A percentile compares a stretch with the other conserved stretches of the same genome.
These are phyloP conservation scores for Linderina pennispora DNA, from an alignment of 192 early-diverging fungal genomes.

Conservation along the genomic window DNA sequence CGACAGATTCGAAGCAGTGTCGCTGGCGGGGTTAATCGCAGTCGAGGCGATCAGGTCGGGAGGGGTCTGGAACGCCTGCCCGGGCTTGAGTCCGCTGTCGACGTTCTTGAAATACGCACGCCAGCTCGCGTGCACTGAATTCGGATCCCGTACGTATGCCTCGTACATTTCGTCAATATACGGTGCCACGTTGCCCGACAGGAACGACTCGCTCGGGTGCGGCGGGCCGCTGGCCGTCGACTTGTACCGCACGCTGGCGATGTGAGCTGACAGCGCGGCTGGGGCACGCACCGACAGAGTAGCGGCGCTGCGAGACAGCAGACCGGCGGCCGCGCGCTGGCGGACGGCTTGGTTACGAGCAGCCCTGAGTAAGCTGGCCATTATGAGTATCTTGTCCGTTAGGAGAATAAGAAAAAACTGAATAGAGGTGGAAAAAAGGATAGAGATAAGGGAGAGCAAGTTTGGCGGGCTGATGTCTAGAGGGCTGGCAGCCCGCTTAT, in stretches of 20 bases:
- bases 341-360: slow-evolving; percentile 42
- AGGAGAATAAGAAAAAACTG: slow-evolving; percentile 6
- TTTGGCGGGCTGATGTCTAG: neutral
- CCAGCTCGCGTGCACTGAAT: slow-evolving; percentile 92
- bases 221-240: slow-evolving; percentile 34
- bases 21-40: slow-evolving; percentile 54
- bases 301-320: slow-evolving; percentile 5
- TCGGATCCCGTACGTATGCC: slow-evolving; percentile 86
- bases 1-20: slow-evolving; percentile 40
- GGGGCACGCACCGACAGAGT: too few relatives aligned
- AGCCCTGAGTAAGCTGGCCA: slow-evolving; percentile 43
- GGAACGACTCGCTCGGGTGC: slow-evolving; percentile 71
- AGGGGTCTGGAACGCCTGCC: slow-evolving; percentile 73
- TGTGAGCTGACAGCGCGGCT: slow-evolving; percentile 5
- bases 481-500: too few relatives aligned
- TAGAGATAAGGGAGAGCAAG: neutral
- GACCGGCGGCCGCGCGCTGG: slow-evolving; percentile 17
- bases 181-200: slow-evolving; percentile 74
- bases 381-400: neutral
- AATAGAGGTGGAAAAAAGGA: neutral
- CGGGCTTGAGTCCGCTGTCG: slow-evolving; percentile 54
- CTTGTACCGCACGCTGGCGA: slow-evolving; percentile 18
- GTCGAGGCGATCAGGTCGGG: slow-evolving; percentile 70
- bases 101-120: slow-evolving; percentile 92
- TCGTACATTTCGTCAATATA: slow-evolving; percentile 97